A percentile compares a stretch with the other conserved stretches of the same genome.
Conservation (phyloP, 257 asterid genomes). For the Mentha longifolia region DNA sequence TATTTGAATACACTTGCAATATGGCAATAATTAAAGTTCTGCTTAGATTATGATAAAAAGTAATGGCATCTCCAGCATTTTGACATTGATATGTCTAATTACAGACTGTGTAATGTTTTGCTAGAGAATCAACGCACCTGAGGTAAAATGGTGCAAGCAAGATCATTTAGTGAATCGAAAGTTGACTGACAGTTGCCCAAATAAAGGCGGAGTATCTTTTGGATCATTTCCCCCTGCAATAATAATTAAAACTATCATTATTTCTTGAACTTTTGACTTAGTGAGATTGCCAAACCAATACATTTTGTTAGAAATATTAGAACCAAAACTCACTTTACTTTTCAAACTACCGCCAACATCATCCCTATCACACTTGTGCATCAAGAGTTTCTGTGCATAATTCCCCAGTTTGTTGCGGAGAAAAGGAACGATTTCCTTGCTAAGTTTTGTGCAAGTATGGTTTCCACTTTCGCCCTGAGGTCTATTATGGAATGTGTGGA, state of each 20-base stretch:
- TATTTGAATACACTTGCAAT: background rate
- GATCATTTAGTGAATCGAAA: slow-evolving; percentile 65
- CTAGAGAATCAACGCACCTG: slow-evolving; percentile 53
- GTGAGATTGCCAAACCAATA: slow-evolving; percentile 26
- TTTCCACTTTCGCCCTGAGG: slow-evolving; percentile 46
- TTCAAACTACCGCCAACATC: slow-evolving; percentile 52
- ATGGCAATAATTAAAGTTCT: background rate
- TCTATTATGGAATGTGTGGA: slow-evolving; percentile 52
- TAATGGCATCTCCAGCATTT: background rate
- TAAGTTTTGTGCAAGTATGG: slow-evolving; percentile 43
- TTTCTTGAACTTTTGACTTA: slow-evolving; percentile 22
- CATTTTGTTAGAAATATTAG: slow-evolving; percentile 25
- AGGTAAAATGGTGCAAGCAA: slow-evolving; percentile 73
- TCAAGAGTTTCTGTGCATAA: slow-evolving; percentile 69
- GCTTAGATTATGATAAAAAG: background rate
- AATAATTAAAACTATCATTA: no score
- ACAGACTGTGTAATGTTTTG: slow-evolving; percentile 18
- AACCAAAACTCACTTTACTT: slow-evolving; percentile 55
- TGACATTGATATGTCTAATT: background rate
- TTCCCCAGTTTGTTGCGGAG: slow-evolving; percentile 65
- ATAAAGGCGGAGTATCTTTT: slow-evolving; percentile 77
- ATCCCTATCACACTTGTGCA: slow-evolving; percentile 59
- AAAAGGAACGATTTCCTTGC: slow-evolving; percentile 56
- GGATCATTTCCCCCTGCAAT: slow-evolving; percentile 81
- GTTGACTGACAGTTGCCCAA: slow-evolving; percentile 66